phyloP scores from a whole-genome alignment of 2,329 filamentous ascomycete genomes.

The Claviceps capensis region DNA sequence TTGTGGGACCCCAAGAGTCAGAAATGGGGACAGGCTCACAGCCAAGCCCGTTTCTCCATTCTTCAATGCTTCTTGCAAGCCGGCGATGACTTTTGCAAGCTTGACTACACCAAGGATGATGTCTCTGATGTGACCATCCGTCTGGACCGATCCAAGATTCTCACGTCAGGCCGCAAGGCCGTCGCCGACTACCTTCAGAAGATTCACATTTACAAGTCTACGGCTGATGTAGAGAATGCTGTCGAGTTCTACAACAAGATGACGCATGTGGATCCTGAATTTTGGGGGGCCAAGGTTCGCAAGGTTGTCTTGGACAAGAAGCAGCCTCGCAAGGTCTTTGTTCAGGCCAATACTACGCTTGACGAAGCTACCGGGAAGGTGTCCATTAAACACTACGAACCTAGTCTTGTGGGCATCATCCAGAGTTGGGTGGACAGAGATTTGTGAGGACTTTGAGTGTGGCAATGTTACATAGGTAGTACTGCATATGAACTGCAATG shows the following conservation, averaged over 20 bases:
- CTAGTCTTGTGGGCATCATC: slow-evolving; percentile 67
- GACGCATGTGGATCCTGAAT: slow-evolving; percentile 67
- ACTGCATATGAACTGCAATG: too few relatives aligned
- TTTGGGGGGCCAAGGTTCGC: slow-evolving; percentile 70
- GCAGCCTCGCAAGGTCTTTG: slow-evolving; percentile 80
- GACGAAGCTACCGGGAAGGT: slow-evolving; percentile 57
- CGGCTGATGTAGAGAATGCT: slow-evolving; percentile 69
- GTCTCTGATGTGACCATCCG: slow-evolving; percentile 71
- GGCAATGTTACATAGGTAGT: too few relatives aligned
- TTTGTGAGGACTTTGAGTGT: slow-evolving; percentile 18
- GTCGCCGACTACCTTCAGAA: slow-evolving; percentile 83
- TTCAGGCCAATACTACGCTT: slow-evolving; percentile 79
- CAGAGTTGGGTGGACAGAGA: slow-evolving; percentile 62
- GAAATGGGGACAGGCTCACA: slow-evolving; percentile 90
- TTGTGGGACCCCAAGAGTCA: slow-evolving; percentile 86
- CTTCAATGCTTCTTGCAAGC: slow-evolving; percentile 73
- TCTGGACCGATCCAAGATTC: slow-evolving; percentile 75
- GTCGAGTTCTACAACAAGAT: slow-evolving; percentile 70
- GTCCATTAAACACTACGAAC: slow-evolving; percentile 72
- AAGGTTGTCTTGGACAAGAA: slow-evolving; percentile 63
- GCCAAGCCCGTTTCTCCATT: slow-evolving; percentile 83
- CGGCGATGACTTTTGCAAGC: slow-evolving; percentile 72
- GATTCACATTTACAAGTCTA: slow-evolving; percentile 83
- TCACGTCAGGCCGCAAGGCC: slow-evolving; percentile 69
- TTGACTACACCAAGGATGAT: slow-evolving; percentile 60